Percentiles rank a stretch among this genome's conserved stretches.
Conservation (phyloP, 352 stramenopile species). For the Halophytophthora polymorphica region DNA sequence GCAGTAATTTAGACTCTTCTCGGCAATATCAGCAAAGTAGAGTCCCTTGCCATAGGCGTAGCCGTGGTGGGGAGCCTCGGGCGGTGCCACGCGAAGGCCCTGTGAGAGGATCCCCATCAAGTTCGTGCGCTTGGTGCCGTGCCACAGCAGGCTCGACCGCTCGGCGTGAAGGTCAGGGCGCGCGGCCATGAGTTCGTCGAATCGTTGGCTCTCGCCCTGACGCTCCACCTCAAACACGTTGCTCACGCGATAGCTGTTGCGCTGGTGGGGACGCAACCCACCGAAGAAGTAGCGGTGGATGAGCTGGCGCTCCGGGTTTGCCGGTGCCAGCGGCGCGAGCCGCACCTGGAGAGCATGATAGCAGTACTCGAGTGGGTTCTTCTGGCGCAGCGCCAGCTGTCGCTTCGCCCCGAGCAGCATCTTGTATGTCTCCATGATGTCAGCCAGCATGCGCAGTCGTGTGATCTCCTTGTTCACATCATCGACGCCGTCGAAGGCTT, state of each 20-base stretch:
- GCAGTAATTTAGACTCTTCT: slow-evolving; percentile 81
- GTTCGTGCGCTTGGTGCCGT: slow-evolving; percentile 82
- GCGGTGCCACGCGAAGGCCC: slow-evolving; percentile 81
- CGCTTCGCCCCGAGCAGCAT: slow-evolving; percentile 66
- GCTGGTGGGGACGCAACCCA: slow-evolving; percentile 29
- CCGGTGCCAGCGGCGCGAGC: slow-evolving; percentile 26
- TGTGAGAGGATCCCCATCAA: slow-evolving; percentile 84
- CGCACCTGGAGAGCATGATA: slow-evolving; percentile 72
- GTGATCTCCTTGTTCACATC: slow-evolving; percentile 71
- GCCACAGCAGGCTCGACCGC: slow-evolving; percentile 75
- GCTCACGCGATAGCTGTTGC: slow-evolving; percentile 43
- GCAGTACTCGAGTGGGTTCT: slow-evolving; percentile 77
- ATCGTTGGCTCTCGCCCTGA: slow-evolving; percentile 50
- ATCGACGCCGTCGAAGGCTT: slow-evolving; percentile 49
- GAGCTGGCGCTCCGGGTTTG: slow-evolving; percentile 38
- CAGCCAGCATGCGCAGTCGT: slow-evolving; percentile 51
- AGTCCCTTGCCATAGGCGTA: slow-evolving; percentile 85
- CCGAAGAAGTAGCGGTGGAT: slow-evolving; percentile 65
- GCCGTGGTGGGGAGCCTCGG: slow-evolving; percentile 76
- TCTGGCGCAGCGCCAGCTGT: slow-evolving; percentile 12
- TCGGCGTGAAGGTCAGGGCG: slow-evolving; percentile 31
- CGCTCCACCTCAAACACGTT: slow-evolving; percentile 69
- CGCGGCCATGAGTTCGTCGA: slow-evolving; percentile 36
- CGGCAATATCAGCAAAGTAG: slow-evolving; percentile 80
- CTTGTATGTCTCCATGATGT: slow-evolving; percentile 79